Base-by-base conservation (phyloP, 1,284 basidiomycete genomes). In the Golubevia sp. region DNA sequence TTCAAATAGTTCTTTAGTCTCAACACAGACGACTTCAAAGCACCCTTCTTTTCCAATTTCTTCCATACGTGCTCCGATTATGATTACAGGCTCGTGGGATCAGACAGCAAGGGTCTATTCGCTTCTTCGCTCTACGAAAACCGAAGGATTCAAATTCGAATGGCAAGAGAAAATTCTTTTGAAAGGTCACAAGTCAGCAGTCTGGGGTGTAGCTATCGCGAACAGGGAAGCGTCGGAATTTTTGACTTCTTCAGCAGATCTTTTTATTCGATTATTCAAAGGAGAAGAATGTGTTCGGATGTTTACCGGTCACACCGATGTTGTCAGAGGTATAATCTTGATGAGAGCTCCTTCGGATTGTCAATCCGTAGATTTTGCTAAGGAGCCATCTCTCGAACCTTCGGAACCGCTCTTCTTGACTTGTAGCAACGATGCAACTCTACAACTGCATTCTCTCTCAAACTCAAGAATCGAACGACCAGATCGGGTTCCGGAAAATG, bases 261-360 rank as follows among this genome's bases (percentile, higher is more conserved):
- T 71, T 1, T 73, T 70, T 48, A 63, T 75, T 20, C 67, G 73
- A 0, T 63, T 73, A 27, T 75, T 70, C 26, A 55, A 69, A 18
- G 70, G 68, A 21, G 68, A 75, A 2, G 62, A 68, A 55, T 56
- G 70, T 18, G 38, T 59, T 20, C 51, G 61, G 2, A 67, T 70
- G 15, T 75, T 66, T 30, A 64, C 61, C 4, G 71, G 73, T 4
- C 71, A 74, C n/a, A 63, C 34, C 23, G 73, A 75, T 26, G 73
- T 75, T 18, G 68, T 73, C 3, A 62, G 73, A 11, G 57, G 61
- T 11, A 30, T 73, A 5, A 49, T 38, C 13, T 27, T 73, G 0
- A 57, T 74, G 0, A 66, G 64, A 0, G 4, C 48, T 3, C 13
- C 1, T 26, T 23, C 56, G 1, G 1, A 20, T n/a, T 7, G 6